phyloP scores from a whole-genome alignment of 2,329 filamentous ascomycete genomes.

The Fonsecaea pugnacius region DNA sequence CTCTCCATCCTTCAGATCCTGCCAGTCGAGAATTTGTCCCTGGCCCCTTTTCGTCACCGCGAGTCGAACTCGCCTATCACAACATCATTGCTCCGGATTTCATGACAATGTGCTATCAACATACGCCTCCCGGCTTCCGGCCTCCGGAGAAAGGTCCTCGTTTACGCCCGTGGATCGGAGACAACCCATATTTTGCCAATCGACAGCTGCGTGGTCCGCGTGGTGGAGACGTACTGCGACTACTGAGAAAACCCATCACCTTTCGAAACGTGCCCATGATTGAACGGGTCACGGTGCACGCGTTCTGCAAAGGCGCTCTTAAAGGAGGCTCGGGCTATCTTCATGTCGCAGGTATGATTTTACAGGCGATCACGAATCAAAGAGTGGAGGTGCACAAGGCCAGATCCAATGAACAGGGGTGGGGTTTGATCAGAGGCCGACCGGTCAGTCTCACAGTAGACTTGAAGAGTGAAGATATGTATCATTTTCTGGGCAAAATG shows the following conservation, averaged over 20 bases:
- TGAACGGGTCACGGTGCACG: slow-evolving; percentile 78
- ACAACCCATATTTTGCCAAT: slow-evolving; percentile 93
- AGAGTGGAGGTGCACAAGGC: slow-evolving; percentile 72
- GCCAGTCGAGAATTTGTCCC: slow-evolving; percentile 85
- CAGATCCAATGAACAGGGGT: slow-evolving; percentile 72
- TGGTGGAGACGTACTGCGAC: slow-evolving; percentile 66
- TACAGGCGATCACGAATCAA: slow-evolving; percentile 84
- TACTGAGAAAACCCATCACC: slow-evolving; percentile 62
- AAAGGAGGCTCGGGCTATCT: slow-evolving; percentile 73
- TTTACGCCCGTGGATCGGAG: slow-evolving; percentile 83
- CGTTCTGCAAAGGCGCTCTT: slow-evolving; percentile 70
- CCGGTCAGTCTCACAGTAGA: slow-evolving; percentile 73
- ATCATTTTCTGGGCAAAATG: slow-evolving; percentile 87
- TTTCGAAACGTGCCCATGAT: slow-evolving; percentile 87
- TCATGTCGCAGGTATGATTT: slow-evolving; percentile 78
- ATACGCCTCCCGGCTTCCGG: slow-evolving; percentile 77
- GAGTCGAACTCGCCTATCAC: slow-evolving; percentile 87
- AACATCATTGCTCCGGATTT: slow-evolving; percentile 84
- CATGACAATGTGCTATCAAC: slow-evolving; percentile 84
- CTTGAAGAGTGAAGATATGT: slow-evolving; percentile 77
- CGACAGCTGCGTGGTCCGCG: slow-evolving; percentile 81
- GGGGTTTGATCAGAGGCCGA: slow-evolving; percentile 72
- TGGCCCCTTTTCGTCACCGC: slow-evolving; percentile 85
- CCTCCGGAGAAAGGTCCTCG: slow-evolving; percentile 63
- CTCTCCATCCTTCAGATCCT: slow-evolving; percentile 82